Conservation (phyloP, 441 rosid species). For the Raphanus hybrid region DNA sequence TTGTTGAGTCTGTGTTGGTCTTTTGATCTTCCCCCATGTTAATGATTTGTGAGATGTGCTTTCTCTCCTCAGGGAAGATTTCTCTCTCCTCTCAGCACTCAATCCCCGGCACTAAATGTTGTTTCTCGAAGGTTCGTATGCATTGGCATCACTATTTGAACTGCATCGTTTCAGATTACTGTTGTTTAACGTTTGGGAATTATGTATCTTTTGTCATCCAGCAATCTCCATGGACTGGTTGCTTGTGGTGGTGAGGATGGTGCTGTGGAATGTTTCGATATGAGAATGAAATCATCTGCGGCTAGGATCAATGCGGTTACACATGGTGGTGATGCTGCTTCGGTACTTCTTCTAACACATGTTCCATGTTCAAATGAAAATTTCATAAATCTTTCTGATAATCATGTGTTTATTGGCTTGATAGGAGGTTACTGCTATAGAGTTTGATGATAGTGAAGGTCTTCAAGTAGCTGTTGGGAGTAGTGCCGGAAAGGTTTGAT, state of each 20-base stretch:
- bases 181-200: slow-evolving; percentile 32
- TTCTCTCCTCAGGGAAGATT: slow-evolving; percentile 69
- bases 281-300: slow-evolving; percentile 75
- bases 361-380: not conserved
- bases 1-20: not conserved
- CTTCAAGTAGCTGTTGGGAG: slow-evolving; percentile 89
- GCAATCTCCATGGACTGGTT: slow-evolving; percentile 86
- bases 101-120: slow-evolving; percentile 87
- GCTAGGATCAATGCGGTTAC: slow-evolving; percentile 85
- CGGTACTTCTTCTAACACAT: slow-evolving; percentile 49
- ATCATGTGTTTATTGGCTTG: slow-evolving; percentile 33
- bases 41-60: slow-evolving; percentile 17
- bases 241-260: slow-evolving; percentile 99
- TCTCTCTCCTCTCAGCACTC: slow-evolving; percentile 74
- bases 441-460: slow-evolving; percentile 82
- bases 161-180: slow-evolving; percentile 9
- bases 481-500: slow-evolving; percentile 82
- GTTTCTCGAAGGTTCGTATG: slow-evolving; percentile 79
- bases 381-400: slow-evolving; percentile 12
- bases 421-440: slow-evolving; percentile 88
- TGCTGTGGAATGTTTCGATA: slow-evolving; percentile 90
- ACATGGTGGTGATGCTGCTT: slow-evolving; percentile 68
- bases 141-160: not conserved
- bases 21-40: slow-evolving; percentile 11
- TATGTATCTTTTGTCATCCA: slow-evolving; percentile 41